Conservation (phyloP, 805 yeast genomes). For the Clavispora vitiphila region DNA sequence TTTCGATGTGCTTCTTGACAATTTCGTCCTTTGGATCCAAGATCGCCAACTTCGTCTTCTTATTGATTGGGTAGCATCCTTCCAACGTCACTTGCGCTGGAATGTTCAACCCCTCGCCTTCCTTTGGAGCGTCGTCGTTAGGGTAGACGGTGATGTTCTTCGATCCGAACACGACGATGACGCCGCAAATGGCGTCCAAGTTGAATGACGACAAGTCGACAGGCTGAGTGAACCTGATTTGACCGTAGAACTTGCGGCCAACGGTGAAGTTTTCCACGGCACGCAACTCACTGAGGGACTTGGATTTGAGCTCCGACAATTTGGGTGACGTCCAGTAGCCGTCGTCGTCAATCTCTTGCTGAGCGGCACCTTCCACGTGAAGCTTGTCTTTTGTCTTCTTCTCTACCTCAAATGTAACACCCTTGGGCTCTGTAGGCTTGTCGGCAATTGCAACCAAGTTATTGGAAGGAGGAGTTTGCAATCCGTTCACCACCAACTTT, state of each 20-base stretch:
- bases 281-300: constrained; percentile 61
- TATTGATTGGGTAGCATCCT: constrained; percentile 75
- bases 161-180: constrained; percentile 54
- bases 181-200: constrained; percentile 60
- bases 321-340: constrained; percentile 91
- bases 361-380: not conserved
- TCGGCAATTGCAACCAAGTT: constrained; percentile 4
- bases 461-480: not conserved
- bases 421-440: constrained; percentile 19
- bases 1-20: constrained; percentile 62
- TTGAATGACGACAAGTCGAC: constrained; percentile 74
- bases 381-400: constrained; percentile 1
- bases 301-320: constrained; percentile 51
- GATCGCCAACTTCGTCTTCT: constrained; percentile 65
- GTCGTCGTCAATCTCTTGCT: constrained; percentile 48
- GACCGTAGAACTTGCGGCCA: constrained; percentile 77
- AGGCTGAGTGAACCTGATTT: constrained; percentile 69
- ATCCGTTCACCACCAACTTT: constrained; percentile 45
- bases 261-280: constrained; percentile 60
- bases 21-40: constrained; percentile 73
- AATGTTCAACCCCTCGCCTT: constrained; percentile 80
- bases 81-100: constrained; percentile 69
- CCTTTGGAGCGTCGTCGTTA: constrained; percentile 43
- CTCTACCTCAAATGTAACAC: constrained; percentile 28
- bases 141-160: constrained; percentile 71